Evolutionary conservation across 352 stramenopile genomes (phyloP), one percentile per base, ranked within the genome.

Genomic region (Phytophthora colocasiae): DNA sequence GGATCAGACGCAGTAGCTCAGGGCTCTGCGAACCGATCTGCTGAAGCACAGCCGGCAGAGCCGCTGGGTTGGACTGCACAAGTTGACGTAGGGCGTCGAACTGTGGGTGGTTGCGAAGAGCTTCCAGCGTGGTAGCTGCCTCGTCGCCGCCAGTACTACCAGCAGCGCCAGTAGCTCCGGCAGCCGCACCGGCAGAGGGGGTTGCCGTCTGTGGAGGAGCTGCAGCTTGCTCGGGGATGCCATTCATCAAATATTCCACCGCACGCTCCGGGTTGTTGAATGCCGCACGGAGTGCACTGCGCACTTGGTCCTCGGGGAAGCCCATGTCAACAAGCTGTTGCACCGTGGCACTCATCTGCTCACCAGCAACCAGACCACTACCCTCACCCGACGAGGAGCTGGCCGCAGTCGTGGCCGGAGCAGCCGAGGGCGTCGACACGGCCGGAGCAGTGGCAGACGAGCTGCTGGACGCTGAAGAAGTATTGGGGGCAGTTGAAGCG

Each of bases 231-330:
- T 92, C 77, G 17, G 89, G 87, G 46, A 96, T 95, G 31, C 88
- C 84, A 38, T 89, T 95, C 88, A 96, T 96, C 58, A 97, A 55
- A 62, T 97, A 97, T 67, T 97, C 86, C 29, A 96, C 87, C 0
- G 89, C 90, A 22, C 90, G 87, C 41, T 96, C 83, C 3, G 84
- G 62, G 81, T 97, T 95, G 77, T 93, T 93, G 63, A 94, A 97
- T 6, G 90, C 90, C 2, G 89, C 89, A 40, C 84, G 77, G 27
- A 97, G 67, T 1, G 89, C 89, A 22, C 72, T 77, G 32, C 84
- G 85, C 24, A 92, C 86, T 55, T 97, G 85, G 52, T 96, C 87
- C 58, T 96, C 85, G 2, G 89, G 89, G 62, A 96, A 96, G 7
- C 89, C 89, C 89, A 96, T 97, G 48, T 96, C 89, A 19, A 75